A percentile compares a stretch with the other conserved stretches of the same genome.
Conservation (phyloP, 306 rosid genomes). For the Erythrophleum fordii region DNA sequence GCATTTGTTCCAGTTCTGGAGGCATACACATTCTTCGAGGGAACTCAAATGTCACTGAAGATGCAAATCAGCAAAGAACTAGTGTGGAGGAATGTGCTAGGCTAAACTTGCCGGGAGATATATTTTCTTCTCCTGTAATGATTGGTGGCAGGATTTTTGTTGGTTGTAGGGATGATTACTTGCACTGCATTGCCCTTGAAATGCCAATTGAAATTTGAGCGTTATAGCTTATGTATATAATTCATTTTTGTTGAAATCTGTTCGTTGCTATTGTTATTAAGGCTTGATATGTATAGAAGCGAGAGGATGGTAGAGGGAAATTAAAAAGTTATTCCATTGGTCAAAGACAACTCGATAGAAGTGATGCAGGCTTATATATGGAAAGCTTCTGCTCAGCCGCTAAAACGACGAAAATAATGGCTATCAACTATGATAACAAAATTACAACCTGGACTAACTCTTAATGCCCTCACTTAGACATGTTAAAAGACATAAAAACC, state of each 20-base stretch:
- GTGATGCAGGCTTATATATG: too few species aligned
- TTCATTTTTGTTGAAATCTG: conserved; percentile 22
- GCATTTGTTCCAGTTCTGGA: conserved; percentile 85
- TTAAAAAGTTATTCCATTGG: too few species aligned
- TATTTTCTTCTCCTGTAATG: conserved; percentile 91
- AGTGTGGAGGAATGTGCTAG: conserved; percentile 66
- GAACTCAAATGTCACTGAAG: conserved; percentile 29
- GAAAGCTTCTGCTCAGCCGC: too few species aligned
- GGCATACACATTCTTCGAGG: conserved; percentile 62
- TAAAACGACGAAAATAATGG: too few species aligned
- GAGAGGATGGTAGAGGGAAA: too few species aligned
- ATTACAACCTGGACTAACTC: too few species aligned
- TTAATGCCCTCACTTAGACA: too few species aligned
- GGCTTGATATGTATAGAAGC: background rate
- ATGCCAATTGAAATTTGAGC: conserved; percentile 32
- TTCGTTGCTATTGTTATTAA: background rate
- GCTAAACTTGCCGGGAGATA: conserved; percentile 62
- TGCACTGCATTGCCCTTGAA: conserved; percentile 68
- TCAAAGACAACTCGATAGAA: too few species aligned
- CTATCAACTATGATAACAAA: too few species aligned
- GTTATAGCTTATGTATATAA: conserved; percentile 21
- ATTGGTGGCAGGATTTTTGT: conserved; percentile 78
- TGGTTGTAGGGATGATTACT: conserved; percentile 83
- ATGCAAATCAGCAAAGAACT: conserved; percentile 18
- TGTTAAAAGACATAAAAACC: too few species aligned